Evolutionary conservation across 768 basidiomycete genomes (phyloP), one percentile per base, ranked within the genome.

Genomic region (Lepiota brunneoincarnata): DNA sequence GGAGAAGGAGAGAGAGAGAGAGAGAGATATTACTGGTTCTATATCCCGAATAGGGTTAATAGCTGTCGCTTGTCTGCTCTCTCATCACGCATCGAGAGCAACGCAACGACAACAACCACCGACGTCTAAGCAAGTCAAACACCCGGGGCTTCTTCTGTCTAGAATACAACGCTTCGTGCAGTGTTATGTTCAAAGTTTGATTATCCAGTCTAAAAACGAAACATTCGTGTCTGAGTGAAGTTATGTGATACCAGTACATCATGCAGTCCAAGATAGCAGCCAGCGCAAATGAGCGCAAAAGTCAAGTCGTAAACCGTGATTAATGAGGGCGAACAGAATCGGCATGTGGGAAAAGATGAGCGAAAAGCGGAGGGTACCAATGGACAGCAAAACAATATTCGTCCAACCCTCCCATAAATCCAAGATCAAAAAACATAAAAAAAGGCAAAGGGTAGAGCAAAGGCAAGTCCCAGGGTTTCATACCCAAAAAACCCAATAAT

Each of bases 1-100:
- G 54, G 48, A 44, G 51, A 12, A 34, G 44, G 37, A 47, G 57
- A 21, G 55, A 24, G 28, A 55, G 59, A 21, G 43, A 48, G 36
- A 59, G 63, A 35, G 47, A 48, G 7, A 6, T 42, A 37, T 48
- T 53, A 45, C 26, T 3, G 31, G 31, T 9, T 2, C 31, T 31
- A 31, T 31, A 9, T 31, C 31, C 31, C 11, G 31, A 31, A 31
- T 31, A 31, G 31, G 31, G 7, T 31, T 31, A 31, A 31, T 31
- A 31, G 31, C 31, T 31, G 31, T 31, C 31, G 31, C 7, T 9
- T 31, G 31, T 31, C n/a, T n/a, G n/a, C n/a, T n/a, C 31, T 31
- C 31, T 31, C 31, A 9, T 31, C 31, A 31, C 31, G 7, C 31
- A 12, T 14, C 3, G 45, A 37, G 46, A 26, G 23, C 17, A 47